A percentile compares a stretch with the other conserved stretches of the same genome.
These are phyloP conservation scores for Grigorovia jiainica DNA, from an alignment of 805 yeast species.

Conservation along the genomic window DNA sequence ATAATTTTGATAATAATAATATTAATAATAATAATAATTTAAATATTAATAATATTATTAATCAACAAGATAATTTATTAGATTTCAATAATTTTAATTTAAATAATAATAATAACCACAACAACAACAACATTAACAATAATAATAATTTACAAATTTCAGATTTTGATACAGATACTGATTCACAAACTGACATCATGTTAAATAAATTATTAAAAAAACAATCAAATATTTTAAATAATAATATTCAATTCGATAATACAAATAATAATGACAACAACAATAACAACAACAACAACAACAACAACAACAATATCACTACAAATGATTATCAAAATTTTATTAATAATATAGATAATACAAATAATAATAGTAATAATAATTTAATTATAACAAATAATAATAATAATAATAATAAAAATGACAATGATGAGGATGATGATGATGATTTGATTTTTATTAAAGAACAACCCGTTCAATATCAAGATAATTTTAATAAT, in stretches of 20 bases:
- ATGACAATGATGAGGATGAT: conserved; percentile 9
- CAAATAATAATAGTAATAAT: neutral
- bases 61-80: neutral
- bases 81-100: no score
- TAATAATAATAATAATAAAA: neutral
- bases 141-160: neutral
- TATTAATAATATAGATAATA: no score
- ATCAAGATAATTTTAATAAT: neutral
- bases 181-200: neutral
- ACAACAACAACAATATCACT: neutral
- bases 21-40: neutral
- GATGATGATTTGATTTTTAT: conserved; percentile 25
- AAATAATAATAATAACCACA: no score
- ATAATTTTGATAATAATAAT: neutral
- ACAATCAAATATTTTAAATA: neutral
- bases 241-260: neutral
- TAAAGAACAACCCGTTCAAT: conserved; percentile 19
- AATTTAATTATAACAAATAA: neutral
- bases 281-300: neutral
- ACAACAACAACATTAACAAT: no score
- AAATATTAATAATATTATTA: neutral
- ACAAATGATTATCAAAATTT: conserved; percentile 5
- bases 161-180: neutral
- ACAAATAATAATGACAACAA: neutral
- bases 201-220: neutral